These are phyloP conservation scores for Candida multigemmis DNA, from an alignment of 805 yeast genomes.

Conservation along the genomic window DNA sequence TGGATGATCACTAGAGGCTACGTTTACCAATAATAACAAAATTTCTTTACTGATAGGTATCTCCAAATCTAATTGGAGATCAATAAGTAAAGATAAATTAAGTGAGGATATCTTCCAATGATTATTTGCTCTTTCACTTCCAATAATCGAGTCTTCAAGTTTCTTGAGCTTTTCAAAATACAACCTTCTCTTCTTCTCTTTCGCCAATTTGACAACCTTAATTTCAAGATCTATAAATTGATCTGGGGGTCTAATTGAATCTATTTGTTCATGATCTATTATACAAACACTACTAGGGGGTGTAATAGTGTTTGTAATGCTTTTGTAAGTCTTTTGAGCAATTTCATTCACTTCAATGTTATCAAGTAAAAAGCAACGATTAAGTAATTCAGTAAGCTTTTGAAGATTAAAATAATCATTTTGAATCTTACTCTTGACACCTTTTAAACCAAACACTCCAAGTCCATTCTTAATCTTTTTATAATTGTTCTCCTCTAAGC, in stretches of 20 bases:
- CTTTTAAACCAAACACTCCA: conserved; percentile 44
- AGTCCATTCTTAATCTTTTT: conserved; percentile 59
- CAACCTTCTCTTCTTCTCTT: conserved; percentile 42
- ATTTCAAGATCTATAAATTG: conserved; percentile 47
- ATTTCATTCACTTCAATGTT: conserved; percentile 42
- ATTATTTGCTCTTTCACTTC: conserved; percentile 14
- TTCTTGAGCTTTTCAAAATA: conserved; percentile 31
- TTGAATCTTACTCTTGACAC: conserved; percentile 48
- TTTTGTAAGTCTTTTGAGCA: conserved; percentile 44
- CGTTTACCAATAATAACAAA: conserved; percentile 33
- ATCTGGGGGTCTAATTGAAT: conserved; percentile 55
- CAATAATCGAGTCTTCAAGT: conserved; percentile 30
- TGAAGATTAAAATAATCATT: conserved; percentile 47
- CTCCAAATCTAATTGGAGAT: conserved; percentile 47
- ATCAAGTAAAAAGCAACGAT: conserved; percentile 48
- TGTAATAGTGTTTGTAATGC: conserved; percentile 14
- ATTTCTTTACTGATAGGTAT: conserved; percentile 29
- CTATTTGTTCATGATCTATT: conserved; percentile 34
- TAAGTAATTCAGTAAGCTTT: conserved; percentile 38
- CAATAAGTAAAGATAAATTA: conserved; percentile 41
- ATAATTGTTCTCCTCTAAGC: conserved; percentile 39
- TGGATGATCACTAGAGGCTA: conserved; percentile 61
- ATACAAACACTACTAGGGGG: conserved; percentile 38
- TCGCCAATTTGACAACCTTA: conserved; percentile 51
- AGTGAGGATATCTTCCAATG: conserved; percentile 53